phyloP scores from a whole-genome alignment of 1,139 yeast genomes.

The Trichomonascaceae sp. region DNA sequence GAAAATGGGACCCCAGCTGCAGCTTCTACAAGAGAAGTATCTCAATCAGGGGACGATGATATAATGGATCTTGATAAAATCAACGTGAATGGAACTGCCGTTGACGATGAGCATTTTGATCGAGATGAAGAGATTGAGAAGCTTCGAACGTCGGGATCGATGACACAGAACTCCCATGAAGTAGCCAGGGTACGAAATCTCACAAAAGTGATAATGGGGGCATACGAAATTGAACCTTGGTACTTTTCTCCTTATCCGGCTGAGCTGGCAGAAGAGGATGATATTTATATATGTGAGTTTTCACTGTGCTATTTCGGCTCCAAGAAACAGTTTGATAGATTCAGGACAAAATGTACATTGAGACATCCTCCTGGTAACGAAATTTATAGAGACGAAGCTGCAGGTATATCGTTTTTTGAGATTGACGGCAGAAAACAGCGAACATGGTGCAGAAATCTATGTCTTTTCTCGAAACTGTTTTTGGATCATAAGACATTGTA shows the following conservation, averaged over 20 bases:
- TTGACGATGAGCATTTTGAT: slow-evolving; percentile 50
- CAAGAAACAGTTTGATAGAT: slow-evolving; percentile 83
- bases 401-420: slow-evolving; percentile 74
- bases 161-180: slow-evolving; percentile 86
- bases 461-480: slow-evolving; percentile 79
- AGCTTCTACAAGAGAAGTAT: slow-evolving; percentile 9
- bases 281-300: slow-evolving; percentile 84
- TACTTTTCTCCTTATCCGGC: slow-evolving; percentile 96
- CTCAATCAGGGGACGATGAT: slow-evolving; percentile 34
- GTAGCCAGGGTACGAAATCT: slow-evolving; percentile 88
- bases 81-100: slow-evolving; percentile 70
- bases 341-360: slow-evolving; percentile 71
- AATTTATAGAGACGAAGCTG: slow-evolving; percentile 75
- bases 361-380: slow-evolving; percentile 98
- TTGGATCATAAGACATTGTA: slow-evolving; percentile 92
- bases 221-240: slow-evolving; percentile 96
- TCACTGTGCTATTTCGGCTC: slow-evolving; percentile 86
- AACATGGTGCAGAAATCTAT: slow-evolving; percentile 93
- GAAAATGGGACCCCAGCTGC: slow-evolving; percentile 14
- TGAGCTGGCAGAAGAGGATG: slow-evolving; percentile 87
- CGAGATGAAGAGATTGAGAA: slow-evolving; percentile 91
- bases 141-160: slow-evolving; percentile 87
- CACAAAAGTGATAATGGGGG: slow-evolving; percentile 72
- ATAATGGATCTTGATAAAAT: slow-evolving; percentile 82
- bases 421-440: slow-evolving; percentile 94